Evolutionary conservation across 2,329 filamentous ascomycete species (phyloP).

Genomic region (Chaetomiaceae sp.): DNA sequence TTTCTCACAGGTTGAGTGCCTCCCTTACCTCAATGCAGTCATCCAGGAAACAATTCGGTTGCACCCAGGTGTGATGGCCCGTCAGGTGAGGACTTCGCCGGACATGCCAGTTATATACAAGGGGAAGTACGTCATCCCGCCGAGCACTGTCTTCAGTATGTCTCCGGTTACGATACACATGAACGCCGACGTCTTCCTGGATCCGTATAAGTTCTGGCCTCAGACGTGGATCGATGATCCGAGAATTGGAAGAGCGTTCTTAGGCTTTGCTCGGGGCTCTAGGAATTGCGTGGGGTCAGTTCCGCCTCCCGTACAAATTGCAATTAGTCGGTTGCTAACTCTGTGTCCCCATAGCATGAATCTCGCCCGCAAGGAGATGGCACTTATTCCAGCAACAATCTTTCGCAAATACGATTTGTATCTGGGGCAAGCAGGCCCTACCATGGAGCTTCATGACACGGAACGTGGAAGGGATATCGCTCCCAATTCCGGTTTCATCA

Average conservation of each 20-base stretch:
- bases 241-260: background rate
- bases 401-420: slow-evolving; percentile 24
- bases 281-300: slow-evolving; percentile 26
- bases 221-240: slow-evolving; percentile 25
- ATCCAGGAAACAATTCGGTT: slow-evolving; percentile 33
- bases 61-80: slow-evolving; percentile 31
- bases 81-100: slow-evolving; percentile 28
- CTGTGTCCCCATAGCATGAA: too few relatives aligned
- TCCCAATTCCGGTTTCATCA: slow-evolving; percentile 21
- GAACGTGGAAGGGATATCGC: slow-evolving; percentile 19
- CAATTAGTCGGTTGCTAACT: too few relatives aligned
- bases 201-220: slow-evolving; percentile 20
- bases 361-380: slow-evolving; percentile 25
- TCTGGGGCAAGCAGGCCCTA: slow-evolving; percentile 23
- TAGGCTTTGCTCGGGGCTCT: slow-evolving; percentile 21
- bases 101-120: slow-evolving; percentile 26
- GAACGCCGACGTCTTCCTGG: slow-evolving; percentile 21
- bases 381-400: slow-evolving; percentile 23
- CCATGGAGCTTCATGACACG: slow-evolving; percentile 24
- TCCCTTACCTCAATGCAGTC: slow-evolving; percentile 29
- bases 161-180: slow-evolving; percentile 21
- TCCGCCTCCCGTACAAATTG: background rate
- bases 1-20: slow-evolving; percentile 23
- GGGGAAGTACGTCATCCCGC: slow-evolving; percentile 18
- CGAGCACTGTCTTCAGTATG: slow-evolving; percentile 21